Base-by-base conservation (phyloP, 1,139 yeast genomes). In the Geotrichum reessii region DNA sequence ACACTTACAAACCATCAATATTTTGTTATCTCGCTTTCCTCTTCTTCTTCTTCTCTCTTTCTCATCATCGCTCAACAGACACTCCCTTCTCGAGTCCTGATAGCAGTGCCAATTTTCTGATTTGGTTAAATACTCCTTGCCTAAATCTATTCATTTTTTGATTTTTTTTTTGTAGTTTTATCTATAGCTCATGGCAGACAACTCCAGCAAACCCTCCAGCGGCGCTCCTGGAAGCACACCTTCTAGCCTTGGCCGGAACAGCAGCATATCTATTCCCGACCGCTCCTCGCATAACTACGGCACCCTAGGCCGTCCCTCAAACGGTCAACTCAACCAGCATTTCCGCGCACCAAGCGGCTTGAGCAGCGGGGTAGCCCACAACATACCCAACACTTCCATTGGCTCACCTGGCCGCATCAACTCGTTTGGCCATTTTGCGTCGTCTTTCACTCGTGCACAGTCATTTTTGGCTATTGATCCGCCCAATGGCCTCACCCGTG, bases 371-470 rank as follows among this genome's bases (percentile, higher is more conserved):
- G 52, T 49, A 2, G 42, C 40, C 42, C 21, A 12, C 24, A n/a
- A n/a, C 24, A 12, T 21, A 12, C 42, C 49, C 22, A 8, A 5
- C 2, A 3, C 40, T 21, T 40, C 42, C 48, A 14, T 52, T 17
- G 54, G 49, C n/a, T 25, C 54, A 12, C 54, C 48, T n/a, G 54
- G 54, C 11, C 22, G 54, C 17, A 56, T 82, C 33, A 87, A 87
- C 71, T 86, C 96, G 1, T 65, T 90, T 49, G 81, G 82, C 62
- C 84, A 88, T 60, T 90, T 90, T 73, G 95, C 95, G 2, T 83
- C 91, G 0, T 87, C 96, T 0, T 83, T 79, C 67, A 78, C 83
- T 52, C 78, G 97, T 67, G 95, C 96, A 0, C 95, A 87, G 71
- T 81, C 91, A 5, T 83, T 83, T 67, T 75, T 78, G 63, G 76